Conservation (phyloP, 2,329 filamentous ascomycete genomes). For the Paracoccidioides lutzii region DNA sequence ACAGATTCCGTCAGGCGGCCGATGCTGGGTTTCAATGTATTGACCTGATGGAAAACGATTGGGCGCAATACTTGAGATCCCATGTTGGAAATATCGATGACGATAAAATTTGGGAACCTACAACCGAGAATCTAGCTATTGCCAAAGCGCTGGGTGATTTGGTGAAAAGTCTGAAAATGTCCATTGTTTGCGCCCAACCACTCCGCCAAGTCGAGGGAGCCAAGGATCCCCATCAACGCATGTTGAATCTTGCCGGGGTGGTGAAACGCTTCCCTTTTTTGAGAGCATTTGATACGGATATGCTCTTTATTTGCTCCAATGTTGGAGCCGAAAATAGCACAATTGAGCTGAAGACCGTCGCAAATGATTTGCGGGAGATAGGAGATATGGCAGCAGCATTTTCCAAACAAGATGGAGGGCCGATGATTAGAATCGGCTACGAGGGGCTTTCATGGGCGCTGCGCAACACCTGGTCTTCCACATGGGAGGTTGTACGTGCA, state of each 20-base stretch:
- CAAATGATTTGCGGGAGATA: not conserved
- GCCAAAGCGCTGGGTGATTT: constrained; percentile 1
- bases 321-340: constrained; percentile 1
- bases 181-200: not conserved
- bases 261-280: constrained; percentile 1
- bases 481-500: constrained; percentile 2
- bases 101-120: constrained; percentile 1
- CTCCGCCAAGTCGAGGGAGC: not conserved
- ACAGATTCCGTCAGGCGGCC: not conserved
- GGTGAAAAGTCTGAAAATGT: not conserved
- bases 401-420: not conserved
- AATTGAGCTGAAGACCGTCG: not conserved
- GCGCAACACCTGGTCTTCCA: constrained; percentile 2
- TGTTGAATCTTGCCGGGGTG: not conserved
- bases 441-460: constrained; percentile 1
- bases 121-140: not conserved
- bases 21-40: constrained; percentile 2
- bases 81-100: not conserved
- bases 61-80: constrained; percentile 2
- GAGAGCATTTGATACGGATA: not conserved
- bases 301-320: not conserved
- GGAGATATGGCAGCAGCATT: constrained; percentile 1
- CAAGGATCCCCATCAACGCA: not conserved
- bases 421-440: constrained; percentile 1
- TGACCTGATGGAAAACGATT: constrained; percentile 2